Evolutionary conservation across 2,329 filamentous ascomycete genomes (phyloP).

Genomic region (Alternaria metachromatica): DNA sequence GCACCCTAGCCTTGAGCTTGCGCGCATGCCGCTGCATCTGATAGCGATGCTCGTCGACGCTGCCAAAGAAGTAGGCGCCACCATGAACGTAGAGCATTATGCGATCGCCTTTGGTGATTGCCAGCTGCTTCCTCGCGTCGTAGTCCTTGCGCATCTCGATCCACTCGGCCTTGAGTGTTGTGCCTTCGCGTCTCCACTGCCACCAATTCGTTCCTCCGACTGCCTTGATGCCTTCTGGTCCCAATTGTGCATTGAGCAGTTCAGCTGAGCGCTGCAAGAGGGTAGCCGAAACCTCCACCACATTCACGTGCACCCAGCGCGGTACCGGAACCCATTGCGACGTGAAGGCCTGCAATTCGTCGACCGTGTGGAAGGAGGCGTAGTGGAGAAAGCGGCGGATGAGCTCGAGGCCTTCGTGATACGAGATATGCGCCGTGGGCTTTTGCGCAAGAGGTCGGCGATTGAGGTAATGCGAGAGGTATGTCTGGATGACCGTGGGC

Average conservation of each 20-base stretch:
- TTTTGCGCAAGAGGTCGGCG: slow-evolving; percentile 76
- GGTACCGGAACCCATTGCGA: slow-evolving; percentile 90
- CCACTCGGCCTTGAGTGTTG: slow-evolving; percentile 83
- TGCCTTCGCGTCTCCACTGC: slow-evolving; percentile 71
- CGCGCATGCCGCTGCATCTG: slow-evolving; percentile 95
- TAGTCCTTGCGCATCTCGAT: slow-evolving; percentile 92
- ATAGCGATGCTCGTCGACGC: slow-evolving; percentile 95
- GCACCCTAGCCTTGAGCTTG: slow-evolving; percentile 87
- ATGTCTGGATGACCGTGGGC: slow-evolving; percentile 84
- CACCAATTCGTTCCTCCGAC: slow-evolving; percentile 82
- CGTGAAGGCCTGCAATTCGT: slow-evolving; percentile 92
- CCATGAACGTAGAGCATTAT: slow-evolving; percentile 96
- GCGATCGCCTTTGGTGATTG: slow-evolving; percentile 65
- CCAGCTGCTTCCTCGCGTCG: slow-evolving; percentile 69
- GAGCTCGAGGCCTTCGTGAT: slow-evolving; percentile 88
- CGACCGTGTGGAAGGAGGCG: slow-evolving; percentile 86
- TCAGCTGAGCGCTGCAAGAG: slow-evolving; percentile 69
- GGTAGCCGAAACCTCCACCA: slow-evolving; percentile 68
- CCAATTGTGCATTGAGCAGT: slow-evolving; percentile 75
- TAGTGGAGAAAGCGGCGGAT: slow-evolving; percentile 86
- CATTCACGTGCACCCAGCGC: slow-evolving; percentile 82
- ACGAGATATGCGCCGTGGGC: slow-evolving; percentile 88
- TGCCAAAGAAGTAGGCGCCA: slow-evolving; percentile 94
- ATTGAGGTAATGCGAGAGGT: slow-evolving; percentile 89
- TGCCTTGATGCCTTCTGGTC: slow-evolving; percentile 73